These are phyloP conservation scores for Nematodospora valgi DNA, from an alignment of 805 yeast species.

Conservation along the genomic window DNA sequence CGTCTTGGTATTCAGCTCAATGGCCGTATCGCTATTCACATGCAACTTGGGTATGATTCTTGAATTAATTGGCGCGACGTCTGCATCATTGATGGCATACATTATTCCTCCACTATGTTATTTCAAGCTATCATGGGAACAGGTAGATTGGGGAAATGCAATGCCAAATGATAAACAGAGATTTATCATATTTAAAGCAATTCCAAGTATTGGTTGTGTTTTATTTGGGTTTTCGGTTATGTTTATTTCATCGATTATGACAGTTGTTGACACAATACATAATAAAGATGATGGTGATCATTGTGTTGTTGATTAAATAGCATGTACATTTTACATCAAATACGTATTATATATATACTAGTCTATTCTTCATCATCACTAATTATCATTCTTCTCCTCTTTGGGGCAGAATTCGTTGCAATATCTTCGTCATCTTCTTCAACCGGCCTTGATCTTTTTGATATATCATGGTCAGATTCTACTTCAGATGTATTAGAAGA, in stretches of 20 bases:
- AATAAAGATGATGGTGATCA: constrained; percentile 41
- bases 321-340: background rate
- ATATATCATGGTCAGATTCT: constrained; percentile 2
- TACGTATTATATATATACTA: background rate
- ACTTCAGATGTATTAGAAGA: background rate
- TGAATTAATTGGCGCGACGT: constrained; percentile 88
- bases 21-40: constrained; percentile 73
- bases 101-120: constrained; percentile 86
- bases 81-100: constrained; percentile 90
- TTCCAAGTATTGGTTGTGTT: constrained; percentile 60
- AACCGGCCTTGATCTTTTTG: too few species aligned
- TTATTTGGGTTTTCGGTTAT: constrained; percentile 73
- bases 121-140: constrained; percentile 54
- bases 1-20: constrained; percentile 58
- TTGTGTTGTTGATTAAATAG: constrained; percentile 39
- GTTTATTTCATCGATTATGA: constrained; percentile 77
- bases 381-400: constrained; percentile 11
- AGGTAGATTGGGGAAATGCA: constrained; percentile 30
- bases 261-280: constrained; percentile 47
- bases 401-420: constrained; percentile 2
- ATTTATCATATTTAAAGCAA: constrained; percentile 38
- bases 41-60: constrained; percentile 87
- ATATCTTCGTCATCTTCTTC: background rate
- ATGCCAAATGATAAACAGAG: constrained; percentile 18
- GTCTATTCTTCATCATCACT: constrained; percentile 18